Evolutionary conservation across 306 rosid genomes (phyloP), one percentile per base, ranked within the genome.

Genomic region (Lathyrus sativus): DNA sequence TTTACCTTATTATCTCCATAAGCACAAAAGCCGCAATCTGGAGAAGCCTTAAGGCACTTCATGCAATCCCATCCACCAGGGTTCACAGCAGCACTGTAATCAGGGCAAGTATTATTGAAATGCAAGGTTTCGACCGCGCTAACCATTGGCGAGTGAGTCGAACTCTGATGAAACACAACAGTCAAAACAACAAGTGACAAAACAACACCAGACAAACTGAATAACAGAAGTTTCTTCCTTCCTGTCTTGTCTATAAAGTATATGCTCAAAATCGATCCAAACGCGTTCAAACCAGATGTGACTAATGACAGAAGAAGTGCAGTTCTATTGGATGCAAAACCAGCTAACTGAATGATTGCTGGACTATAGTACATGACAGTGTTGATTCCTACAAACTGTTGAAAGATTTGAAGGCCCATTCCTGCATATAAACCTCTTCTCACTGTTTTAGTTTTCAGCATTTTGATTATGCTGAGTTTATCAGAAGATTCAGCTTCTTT

Each of bases 341-440:
- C 89, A 0, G 88, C 89, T 4, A 87, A 31, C 37, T 87, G 87
- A 43, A 87, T 60, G 9, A 87, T 85, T 43, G 89, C 69, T 13
- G 92, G 88, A 26, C 92, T 87, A 57, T 78, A 87, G 74, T 87
- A 82, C 89, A 85, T 82, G 0, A 87, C 89, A 3, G 84, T 84
- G 38, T 87, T 87, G 41, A 87, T 84, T 8, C 89, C 92, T 12
- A 84, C 87, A 68, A 82, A 87, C 18, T 87, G 89, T 22, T 87
- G 92, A 70, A 84, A 84, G 0, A 87, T 69, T 72, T 84, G 92
- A 14, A 84, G 89, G 7, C 92, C 92, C 76, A 84, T 81, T 12
- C 89, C 92, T 5, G 87, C 87, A 61, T 76, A 43, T 4, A 85
- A 50, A 22, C 83, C 89, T 74, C 86, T 76, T 49, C 88, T 86